Percentiles rank a stretch among this genome's conserved stretches.
phyloP scores from a whole-genome alignment of 2,329 filamentous ascomycete genomes.

The Fusarium denticulatum region DNA sequence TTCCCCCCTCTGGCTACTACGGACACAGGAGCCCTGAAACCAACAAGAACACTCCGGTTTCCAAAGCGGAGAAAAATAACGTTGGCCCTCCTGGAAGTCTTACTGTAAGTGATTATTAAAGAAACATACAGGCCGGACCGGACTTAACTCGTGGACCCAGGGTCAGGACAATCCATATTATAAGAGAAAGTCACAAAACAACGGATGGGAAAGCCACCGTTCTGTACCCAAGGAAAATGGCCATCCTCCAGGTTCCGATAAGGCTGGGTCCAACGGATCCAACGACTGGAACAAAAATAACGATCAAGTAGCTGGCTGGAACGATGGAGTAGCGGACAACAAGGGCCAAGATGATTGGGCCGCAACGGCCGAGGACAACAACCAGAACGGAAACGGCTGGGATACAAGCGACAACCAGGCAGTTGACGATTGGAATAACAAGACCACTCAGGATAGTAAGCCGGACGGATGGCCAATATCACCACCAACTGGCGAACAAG shows the following conservation, averaged over 20 bases:
- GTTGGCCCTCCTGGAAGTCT: slow-evolving; percentile 39
- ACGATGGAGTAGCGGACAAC: neutral
- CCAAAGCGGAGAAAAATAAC: slow-evolving; percentile 45
- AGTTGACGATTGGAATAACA: slow-evolving; percentile 6
- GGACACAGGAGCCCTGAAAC: slow-evolving; percentile 11
- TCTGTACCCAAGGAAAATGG: slow-evolving; percentile 20
- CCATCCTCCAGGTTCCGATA: slow-evolving; percentile 13
- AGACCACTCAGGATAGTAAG: neutral
- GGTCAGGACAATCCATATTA: slow-evolving; percentile 43
- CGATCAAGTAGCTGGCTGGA: slow-evolving; percentile 5
- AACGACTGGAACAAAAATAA: slow-evolving; percentile 27
- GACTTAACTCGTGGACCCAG: slow-evolving; percentile 17
- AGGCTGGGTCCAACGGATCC: slow-evolving; percentile 25
- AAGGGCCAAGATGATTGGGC: neutral
- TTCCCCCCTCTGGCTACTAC: neutral
- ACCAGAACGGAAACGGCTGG: slow-evolving; percentile 11
- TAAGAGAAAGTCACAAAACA: slow-evolving; percentile 30
- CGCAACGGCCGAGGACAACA: neutral
- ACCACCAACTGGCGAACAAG: slow-evolving; percentile 9
- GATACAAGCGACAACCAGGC: slow-evolving; percentile 2
- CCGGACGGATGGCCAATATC: neutral
- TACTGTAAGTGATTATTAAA: slow-evolving; percentile 26
- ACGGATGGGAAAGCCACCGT: slow-evolving; percentile 27
- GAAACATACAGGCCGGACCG: neutral
- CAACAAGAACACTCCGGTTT: slow-evolving; percentile 15